phyloP scores from a whole-genome alignment of 345 rosid genomes.

The Brassica incana region DNA sequence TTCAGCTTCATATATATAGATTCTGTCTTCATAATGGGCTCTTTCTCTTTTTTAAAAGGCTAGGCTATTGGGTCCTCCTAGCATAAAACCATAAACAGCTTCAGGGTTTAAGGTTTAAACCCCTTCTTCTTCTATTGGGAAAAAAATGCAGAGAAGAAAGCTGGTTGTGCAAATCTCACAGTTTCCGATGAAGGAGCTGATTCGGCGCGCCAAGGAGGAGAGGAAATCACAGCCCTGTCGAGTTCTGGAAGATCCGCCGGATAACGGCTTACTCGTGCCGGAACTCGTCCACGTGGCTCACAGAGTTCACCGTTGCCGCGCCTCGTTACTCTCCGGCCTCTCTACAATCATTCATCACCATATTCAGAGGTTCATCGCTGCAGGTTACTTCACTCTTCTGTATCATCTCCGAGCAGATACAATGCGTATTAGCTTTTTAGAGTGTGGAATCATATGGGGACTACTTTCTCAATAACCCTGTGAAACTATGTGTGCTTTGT shows the following conservation, averaged over 20 bases:
- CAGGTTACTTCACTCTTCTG: conserved; percentile 37
- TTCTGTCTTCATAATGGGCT: not conserved
- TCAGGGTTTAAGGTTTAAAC: not conserved
- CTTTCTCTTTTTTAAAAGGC: not conserved
- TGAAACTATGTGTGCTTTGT: too few species aligned
- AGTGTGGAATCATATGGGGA: too few species aligned
- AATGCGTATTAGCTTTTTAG: too few species aligned
- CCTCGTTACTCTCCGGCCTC: conserved; percentile 55
- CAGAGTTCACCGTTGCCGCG: conserved; percentile 56
- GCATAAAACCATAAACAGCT: not conserved
- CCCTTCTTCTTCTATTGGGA: too few species aligned
- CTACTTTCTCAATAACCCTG: too few species aligned
- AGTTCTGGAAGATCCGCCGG: conserved; percentile 67
- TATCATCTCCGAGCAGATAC: not conserved
- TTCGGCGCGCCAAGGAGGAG: conserved; percentile 67
- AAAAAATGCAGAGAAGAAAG: conserved; percentile 43
- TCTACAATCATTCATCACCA: conserved; percentile 45
- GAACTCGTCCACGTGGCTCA: conserved; percentile 67
- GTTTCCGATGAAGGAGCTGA: conserved; percentile 62
- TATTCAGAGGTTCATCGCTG: conserved; percentile 62
- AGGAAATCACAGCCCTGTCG: conserved; percentile 73
- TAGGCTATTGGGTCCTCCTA: not conserved
- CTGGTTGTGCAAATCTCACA: conserved; percentile 25
- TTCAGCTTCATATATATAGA: too few species aligned
- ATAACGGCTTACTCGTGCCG: conserved; percentile 75